Evolutionary conservation across 2,329 filamentous ascomycete genomes (phyloP).

Genomic region (Fonsecaea pedrosoi): DNA sequence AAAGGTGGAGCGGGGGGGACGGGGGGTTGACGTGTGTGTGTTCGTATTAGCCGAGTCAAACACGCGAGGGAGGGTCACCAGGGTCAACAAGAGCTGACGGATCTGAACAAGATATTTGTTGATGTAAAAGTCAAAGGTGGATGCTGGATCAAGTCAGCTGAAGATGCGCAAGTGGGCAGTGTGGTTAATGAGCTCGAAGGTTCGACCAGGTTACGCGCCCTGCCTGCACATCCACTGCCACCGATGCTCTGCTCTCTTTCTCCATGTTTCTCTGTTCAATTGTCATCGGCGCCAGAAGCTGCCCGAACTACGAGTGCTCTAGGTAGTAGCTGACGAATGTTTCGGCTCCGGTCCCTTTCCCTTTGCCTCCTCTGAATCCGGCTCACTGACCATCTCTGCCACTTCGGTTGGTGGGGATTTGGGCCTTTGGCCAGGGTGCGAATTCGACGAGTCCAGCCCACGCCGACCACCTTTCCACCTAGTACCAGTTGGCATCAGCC

Average conservation of each 20-base stretch:
- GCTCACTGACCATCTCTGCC: background rate
- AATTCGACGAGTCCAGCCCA: constrained; percentile 18
- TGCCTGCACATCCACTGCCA: background rate
- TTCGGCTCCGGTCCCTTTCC: constrained; percentile 14
- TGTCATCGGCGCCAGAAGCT: constrained; percentile 20
- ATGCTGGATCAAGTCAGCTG: background rate
- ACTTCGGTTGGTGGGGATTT: constrained; percentile 17
- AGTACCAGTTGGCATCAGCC: background rate
- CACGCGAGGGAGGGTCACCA: constrained; percentile 2
- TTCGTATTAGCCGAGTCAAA: constrained; percentile 9
- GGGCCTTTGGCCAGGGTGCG: background rate
- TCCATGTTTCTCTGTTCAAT: background rate
- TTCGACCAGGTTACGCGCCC: background rate
- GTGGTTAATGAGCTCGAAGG: constrained; percentile 7
- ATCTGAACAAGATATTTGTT: background rate
- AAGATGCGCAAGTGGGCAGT: background rate
- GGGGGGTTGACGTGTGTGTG: constrained; percentile 1
- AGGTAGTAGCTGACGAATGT: constrained; percentile 36
- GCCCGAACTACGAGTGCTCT: constrained; percentile 5
- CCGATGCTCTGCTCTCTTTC: background rate
- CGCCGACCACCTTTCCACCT: background rate
- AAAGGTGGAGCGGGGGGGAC: background rate
- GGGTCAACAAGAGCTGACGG: background rate
- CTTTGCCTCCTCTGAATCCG: constrained; percentile 5
- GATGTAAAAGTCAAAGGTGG: background rate